Evolutionary conservation across 2,329 filamentous ascomycete genomes (phyloP), one percentile per base, ranked within the genome.

Genomic region (Xylariales sp.): DNA sequence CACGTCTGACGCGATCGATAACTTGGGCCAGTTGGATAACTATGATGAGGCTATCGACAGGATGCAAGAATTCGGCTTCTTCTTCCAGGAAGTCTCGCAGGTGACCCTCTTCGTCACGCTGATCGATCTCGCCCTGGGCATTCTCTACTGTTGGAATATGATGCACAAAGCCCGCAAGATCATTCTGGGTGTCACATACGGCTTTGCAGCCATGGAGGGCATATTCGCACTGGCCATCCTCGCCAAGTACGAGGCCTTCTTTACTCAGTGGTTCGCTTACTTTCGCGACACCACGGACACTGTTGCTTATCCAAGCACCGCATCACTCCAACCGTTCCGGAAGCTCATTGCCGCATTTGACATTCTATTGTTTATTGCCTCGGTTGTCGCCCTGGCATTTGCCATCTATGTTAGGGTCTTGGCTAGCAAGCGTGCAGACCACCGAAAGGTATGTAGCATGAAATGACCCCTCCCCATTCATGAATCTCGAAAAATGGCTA

Each of bases 101-200:
- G 12, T 24, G 8, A 23, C 25, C 18, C 17, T 20, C 12, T 32
- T 31, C n/a, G 13, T 24, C 1, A 16, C 27, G 5, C 12, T 31
- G 7, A 16, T 24, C 36, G 29, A 32, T 15, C 14, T 38, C 18
- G 36, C 5, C 28, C 28, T 32, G 12, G 36, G 36, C 11, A 31
- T 38, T 6, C 27, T 38, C 11, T 25, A 24, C 20, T 38, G 17
- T 16, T 38, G 36, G 36, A 19, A 25, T 15, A 18, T 12, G 4
- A 17, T 20, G 6, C 27, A 14, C 16, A 31, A 24, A n/a, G 14
- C 10, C 11, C 17, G 28, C 6, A 10, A 13, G 6, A 13, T 32
- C n/a, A 5, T 38, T 5, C 27, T 24, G 20, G 30, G 18, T 16
- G 28, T 18, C n/a, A 17, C 36, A n/a, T 38, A 38, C 19, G 18